Evolutionary conservation across 2,329 filamentous ascomycete species (phyloP), one percentile per base, ranked within the genome.

Genomic region (Monosporascus sp.): DNA sequence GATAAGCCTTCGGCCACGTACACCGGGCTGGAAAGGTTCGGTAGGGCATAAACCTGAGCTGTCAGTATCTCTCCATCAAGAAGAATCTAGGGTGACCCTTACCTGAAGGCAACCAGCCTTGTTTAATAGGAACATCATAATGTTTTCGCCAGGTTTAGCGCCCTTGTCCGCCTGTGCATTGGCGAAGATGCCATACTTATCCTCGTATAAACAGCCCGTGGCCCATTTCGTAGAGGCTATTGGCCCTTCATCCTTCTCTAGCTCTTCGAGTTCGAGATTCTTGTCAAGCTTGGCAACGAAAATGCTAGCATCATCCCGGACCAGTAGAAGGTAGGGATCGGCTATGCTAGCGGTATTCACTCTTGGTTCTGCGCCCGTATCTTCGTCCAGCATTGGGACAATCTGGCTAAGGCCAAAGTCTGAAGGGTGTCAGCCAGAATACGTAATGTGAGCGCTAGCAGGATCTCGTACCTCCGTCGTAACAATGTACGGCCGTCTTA

Each of bases 391-490:
- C 81, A 97, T 91, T 1, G 92, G 91, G 49, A 97, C 80, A 51
- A 99, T 97, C 65, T 97, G 93, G 46, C 87, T 86, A 51, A 99
- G 79, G 11, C 88, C 89, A 55, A 99, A 81, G 69, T 96, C 90
- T 91, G 64, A 1, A n/a, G 7, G 62, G 15, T 44, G 11, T 44
- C 5, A 44, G 41, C n/a, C 41, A 41, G 18, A 18, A 41, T 41
- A 41, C 17, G 18, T 26, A 11, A 5, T 22, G 41, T 22, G 44
- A 26, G 43, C 53, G 51, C 35, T 53, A 52, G 50, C 18, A 22
- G 37, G 37, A 51, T 47, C 45, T 78, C 86, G 79, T 71, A 93
- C 90, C 87, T 70, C 87, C 87, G 68, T 97, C 92, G 63, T 97
- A 99, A 56, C 88, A 93, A 55, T 93, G 82, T 24, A 97, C 84